These are phyloP conservation scores for Mycena rosella DNA, from an alignment of 768 basidiomycete genomes.

Conservation along the genomic window DNA sequence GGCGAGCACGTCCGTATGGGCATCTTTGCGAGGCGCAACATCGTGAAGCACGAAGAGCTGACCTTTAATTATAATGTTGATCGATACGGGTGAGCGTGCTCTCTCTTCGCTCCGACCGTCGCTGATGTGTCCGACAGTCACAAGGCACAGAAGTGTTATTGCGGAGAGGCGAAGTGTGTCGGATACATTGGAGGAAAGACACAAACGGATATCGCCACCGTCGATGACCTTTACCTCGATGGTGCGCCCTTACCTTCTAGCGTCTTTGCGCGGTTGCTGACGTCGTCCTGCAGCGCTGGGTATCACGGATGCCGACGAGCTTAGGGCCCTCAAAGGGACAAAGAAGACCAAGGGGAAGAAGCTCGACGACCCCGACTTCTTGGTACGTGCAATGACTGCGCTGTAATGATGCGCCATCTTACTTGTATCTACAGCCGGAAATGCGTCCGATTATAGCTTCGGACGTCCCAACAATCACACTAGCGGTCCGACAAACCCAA, in stretches of 20 bases:
- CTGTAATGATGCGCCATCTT: background rate
- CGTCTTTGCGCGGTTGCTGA: constrained; percentile 3
- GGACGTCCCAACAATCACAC: constrained; percentile 92
- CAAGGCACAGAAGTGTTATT: constrained; percentile 94
- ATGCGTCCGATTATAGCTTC: constrained; percentile 80
- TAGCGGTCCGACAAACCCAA: constrained; percentile 89
- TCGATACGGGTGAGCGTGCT: constrained; percentile 87
- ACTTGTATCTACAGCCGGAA: constrained; percentile 65
- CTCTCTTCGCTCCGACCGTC: background rate
- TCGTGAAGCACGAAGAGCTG: constrained; percentile 86
- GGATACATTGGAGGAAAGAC: constrained; percentile 98
- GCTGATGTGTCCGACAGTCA: constrained; percentile 64
- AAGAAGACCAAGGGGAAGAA: constrained; percentile 95
- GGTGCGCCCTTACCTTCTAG: constrained; percentile 59
- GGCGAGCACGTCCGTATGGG: constrained; percentile 94
- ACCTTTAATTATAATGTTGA: constrained; percentile 99
- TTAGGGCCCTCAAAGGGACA: constrained; percentile 88
- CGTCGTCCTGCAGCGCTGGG: constrained; percentile 77
- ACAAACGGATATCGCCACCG: constrained; percentile 93
- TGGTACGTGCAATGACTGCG: constrained; percentile 60
- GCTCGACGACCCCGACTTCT: constrained; percentile 91
- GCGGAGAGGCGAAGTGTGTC: constrained; percentile 95
- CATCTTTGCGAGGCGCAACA: constrained; percentile 90
- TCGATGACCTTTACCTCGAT: constrained; percentile 96
- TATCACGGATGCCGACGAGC: constrained; percentile 91